These are phyloP conservation scores for Plasmodium vivax DNA, from an alignment of 169 alveolate species.

Conservation along the genomic window DNA sequence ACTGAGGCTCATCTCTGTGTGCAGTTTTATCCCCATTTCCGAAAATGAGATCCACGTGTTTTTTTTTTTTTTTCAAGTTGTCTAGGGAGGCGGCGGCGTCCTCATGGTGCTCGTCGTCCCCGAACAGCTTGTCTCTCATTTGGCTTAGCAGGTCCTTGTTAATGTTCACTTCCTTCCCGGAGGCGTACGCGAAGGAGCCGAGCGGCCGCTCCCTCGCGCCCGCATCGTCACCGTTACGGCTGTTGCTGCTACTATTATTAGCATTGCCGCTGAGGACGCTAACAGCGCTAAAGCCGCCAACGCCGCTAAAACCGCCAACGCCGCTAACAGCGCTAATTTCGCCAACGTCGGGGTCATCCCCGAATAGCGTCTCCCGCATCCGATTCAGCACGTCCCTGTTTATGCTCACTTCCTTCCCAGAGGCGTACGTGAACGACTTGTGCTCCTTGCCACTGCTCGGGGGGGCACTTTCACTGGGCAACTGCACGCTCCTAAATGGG, in stretches of 20 bases:
- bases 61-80: neutral
- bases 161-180: conserved; percentile 38
- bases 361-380: conserved; percentile 16
- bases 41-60: neutral
- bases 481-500: neutral
- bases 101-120: neutral
- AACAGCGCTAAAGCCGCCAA: too few species aligned
- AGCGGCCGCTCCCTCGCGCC: neutral
- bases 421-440: conserved; percentile 32
- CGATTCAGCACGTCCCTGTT: conserved; percentile 15
- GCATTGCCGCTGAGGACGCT: neutral
- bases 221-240: neutral
- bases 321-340: too few species aligned
- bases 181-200: conserved; percentile 38
- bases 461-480: neutral
- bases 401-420: conserved; percentile 32
- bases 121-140: conserved; percentile 25
- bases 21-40: neutral
- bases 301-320: too few species aligned
- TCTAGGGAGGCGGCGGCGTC: neutral
- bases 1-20: neutral
- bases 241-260: neutral
- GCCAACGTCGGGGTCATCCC: neutral
- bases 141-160: conserved; percentile 17
- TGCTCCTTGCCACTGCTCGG: neutral